Conservation (phyloP, 176 grass and related monocot genomes). For the Oropetium thomaeum region DNA sequence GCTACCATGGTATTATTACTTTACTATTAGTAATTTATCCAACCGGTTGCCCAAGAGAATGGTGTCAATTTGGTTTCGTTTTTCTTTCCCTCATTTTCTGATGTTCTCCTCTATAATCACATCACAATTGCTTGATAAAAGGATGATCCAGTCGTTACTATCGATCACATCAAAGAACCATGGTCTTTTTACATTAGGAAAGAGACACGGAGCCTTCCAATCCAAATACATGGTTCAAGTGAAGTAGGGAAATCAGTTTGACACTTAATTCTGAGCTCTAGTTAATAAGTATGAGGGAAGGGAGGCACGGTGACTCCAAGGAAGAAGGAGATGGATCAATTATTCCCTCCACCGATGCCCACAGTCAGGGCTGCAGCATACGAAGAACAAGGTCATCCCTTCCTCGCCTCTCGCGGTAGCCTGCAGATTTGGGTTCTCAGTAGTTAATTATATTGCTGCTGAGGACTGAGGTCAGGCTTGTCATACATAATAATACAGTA, state of each 20-base stretch:
- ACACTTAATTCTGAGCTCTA: background rate
- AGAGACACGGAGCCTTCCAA: background rate
- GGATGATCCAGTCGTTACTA: too few species aligned
- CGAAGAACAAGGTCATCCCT: constrained; percentile 60
- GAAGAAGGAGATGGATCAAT: background rate
- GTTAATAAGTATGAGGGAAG: too few species aligned
- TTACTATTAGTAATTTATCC: too few species aligned
- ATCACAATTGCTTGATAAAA: too few species aligned
- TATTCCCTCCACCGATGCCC: constrained; percentile 54
- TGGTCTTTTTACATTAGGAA: background rate
- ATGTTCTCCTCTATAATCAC: too few species aligned
- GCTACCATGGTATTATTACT: too few species aligned
- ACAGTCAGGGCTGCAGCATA: constrained; percentile 54
- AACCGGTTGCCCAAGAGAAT: background rate
- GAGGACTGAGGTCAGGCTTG: background rate
- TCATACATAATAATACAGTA: too few species aligned
- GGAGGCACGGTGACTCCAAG: too few species aligned
- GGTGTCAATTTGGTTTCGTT: background rate
- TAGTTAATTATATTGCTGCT: background rate
- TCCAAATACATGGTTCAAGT: background rate
- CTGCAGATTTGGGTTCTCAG: constrained; percentile 4
- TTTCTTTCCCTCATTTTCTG: too few species aligned
- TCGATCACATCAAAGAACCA: background rate
- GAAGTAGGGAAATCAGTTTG: background rate
- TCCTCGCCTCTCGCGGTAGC: constrained; percentile 56